Conservation (phyloP, 208 protist genomes). For the Vickermania spadyakhi region DNA sequence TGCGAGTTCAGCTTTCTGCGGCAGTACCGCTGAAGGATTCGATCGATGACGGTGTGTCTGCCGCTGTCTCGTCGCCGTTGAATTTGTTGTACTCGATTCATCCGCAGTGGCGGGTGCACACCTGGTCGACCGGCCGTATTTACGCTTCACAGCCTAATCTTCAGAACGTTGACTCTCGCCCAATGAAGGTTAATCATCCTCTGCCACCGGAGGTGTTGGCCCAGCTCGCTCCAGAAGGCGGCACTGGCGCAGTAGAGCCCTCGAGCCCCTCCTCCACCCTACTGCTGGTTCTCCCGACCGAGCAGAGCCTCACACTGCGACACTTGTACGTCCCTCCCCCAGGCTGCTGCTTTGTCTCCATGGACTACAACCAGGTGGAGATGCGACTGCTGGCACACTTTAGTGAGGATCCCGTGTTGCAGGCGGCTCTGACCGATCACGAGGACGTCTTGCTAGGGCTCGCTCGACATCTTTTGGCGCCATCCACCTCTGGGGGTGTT, state of each 20-base stretch:
- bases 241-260: background rate
- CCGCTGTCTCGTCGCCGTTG: background rate
- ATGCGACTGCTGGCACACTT: conserved; percentile 73
- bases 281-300: background rate
- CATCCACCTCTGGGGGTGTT: background rate
- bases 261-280: background rate
- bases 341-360: conserved; percentile 54
- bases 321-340: conserved; percentile 54
- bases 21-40: too few relatives aligned
- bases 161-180: conserved; percentile 26
- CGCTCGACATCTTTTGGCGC: conserved; percentile 24
- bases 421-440: conserved; percentile 24
- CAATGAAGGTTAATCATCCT: background rate
- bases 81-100: conserved; percentile 43
- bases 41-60: too few relatives aligned
- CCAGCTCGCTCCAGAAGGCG: background rate
- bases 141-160: conserved; percentile 52
- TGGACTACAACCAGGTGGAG: conserved; percentile 85
- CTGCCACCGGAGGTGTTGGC: background rate
- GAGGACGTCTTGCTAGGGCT: conserved; percentile 43
- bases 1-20: background rate
- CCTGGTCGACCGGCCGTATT: conserved; percentile 42
- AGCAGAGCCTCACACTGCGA: conserved; percentile 35
- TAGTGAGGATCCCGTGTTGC: conserved; percentile 43
- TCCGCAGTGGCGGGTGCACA: conserved; percentile 54